Evolutionary conservation across 2,329 filamentous ascomycete species (phyloP), one percentile per base, ranked within the genome.

Genomic region (Mariannaea elegans): DNA sequence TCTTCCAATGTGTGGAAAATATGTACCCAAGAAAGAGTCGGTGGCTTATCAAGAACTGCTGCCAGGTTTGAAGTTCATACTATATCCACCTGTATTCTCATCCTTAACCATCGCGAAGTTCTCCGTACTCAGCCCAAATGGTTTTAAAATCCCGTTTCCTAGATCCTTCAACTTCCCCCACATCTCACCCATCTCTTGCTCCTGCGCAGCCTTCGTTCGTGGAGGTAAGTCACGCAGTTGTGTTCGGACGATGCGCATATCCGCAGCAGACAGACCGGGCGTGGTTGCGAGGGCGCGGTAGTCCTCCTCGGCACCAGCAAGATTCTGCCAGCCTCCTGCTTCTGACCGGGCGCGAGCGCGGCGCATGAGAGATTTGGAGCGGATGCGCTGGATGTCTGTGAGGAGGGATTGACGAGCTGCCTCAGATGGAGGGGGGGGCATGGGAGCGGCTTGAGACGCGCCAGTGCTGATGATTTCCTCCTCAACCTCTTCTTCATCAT

Each of bases 101-200:
- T 97, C 94, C 77, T 97, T 92, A 24, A 90, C 87, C 83, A 98
- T 96, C 64, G 97, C 88, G 73, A 99, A 98, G 75, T 96, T 97
- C 44, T 97, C 90, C 10, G 95, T 98, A 59, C 91, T 96, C 67
- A 99, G 77, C 1, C 95, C 95, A 80, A 98, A 98, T 1, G 94
- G 94, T 73, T 91, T 97, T 49, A 99, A 75, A 14, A 99, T 87
- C 1, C 93, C 93, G 73, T 99, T 97, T 0, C 95, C 95, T 61
- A 99, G 80, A 77, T 91, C 88, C 74, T 97, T 97, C 69, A 99
- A 78, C 80, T 98, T 97, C 16, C 90, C 92, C 93, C 97, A 97
- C 93, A 98, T 97, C 78, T 99, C 94, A 3, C 86, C 89, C 85
- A 95, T 92, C 77, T 99, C 95, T 67, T 84, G 85, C 72, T 97